Evolutionary conservation across 345 rosid species (phyloP).

Genomic region (Arabidopsis suecica): DNA sequence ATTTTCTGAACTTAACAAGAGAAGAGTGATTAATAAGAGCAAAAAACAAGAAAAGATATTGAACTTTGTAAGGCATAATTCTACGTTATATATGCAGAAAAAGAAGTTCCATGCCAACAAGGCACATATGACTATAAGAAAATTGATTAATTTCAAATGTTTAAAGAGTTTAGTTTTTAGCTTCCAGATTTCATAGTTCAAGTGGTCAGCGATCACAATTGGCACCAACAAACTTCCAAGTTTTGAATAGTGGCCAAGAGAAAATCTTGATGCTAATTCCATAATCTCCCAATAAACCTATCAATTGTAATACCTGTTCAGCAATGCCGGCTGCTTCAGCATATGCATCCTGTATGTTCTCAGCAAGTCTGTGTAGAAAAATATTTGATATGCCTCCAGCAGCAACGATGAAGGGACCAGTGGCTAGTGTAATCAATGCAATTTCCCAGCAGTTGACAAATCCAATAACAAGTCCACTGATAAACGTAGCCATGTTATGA

Average conservation of each 20-base stretch:
- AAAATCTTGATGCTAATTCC: not conserved
- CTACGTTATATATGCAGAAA: constrained; percentile 9
- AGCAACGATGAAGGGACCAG: constrained; percentile 97
- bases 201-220: constrained; percentile 17
- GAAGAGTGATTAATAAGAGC: not conserved
- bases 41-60: constrained; percentile 1
- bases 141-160: not conserved
- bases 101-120: not conserved
- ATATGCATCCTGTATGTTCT: constrained; percentile 98
- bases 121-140: constrained; percentile 9
- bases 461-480: constrained; percentile 85
- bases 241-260: constrained; percentile 1
- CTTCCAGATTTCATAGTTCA: constrained; percentile 12
- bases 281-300: constrained; percentile 23
- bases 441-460: constrained; percentile 96
- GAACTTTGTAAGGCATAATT: constrained; percentile 29
- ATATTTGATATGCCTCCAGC: constrained; percentile 97
- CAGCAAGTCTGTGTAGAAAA: constrained; percentile 95
- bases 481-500: constrained; percentile 98
- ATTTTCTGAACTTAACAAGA: constrained; percentile 28
- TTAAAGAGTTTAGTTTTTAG: constrained; percentile 1
- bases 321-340: constrained; percentile 98
- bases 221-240: constrained; percentile 15
- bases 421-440: constrained; percentile 82
- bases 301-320: constrained; percentile 73